Percentiles rank a stretch among this genome's conserved stretches.
phyloP scores from a whole-genome alignment of 2,329 filamentous ascomycete species.

The Penicillium sp. region DNA sequence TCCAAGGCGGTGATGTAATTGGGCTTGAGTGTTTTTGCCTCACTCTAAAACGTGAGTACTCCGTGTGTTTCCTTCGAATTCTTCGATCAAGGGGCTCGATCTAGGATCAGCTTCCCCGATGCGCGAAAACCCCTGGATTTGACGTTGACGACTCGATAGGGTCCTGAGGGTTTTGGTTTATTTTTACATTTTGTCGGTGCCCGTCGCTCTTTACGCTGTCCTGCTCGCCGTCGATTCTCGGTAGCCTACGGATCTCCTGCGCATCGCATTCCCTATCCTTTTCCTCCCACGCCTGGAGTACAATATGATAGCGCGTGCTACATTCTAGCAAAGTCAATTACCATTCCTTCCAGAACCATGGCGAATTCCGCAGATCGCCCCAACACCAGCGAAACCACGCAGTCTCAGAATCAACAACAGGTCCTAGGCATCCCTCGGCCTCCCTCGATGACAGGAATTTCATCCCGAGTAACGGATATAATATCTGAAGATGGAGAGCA shows the following conservation, averaged over 20 bases:
- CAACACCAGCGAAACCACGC: slow-evolving; percentile 41
- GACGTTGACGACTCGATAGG: slow-evolving; percentile 9
- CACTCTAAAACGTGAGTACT: slow-evolving; percentile 8
- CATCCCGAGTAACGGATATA: slow-evolving; percentile 65
- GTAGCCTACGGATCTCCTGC: neutral
- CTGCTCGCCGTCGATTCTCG: neutral
- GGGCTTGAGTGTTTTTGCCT: slow-evolving; percentile 5
- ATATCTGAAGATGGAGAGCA: slow-evolving; percentile 50
- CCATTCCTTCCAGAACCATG: slow-evolving; percentile 17
- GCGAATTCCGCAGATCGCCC: slow-evolving; percentile 20
- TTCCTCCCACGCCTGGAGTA: slow-evolving; percentile 1
- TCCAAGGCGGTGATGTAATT: slow-evolving; percentile 17
- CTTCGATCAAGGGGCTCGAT: slow-evolving; percentile 19
- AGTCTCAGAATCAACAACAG: slow-evolving; percentile 37
- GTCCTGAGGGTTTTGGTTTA: slow-evolving; percentile 4
- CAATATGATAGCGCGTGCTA: slow-evolving; percentile 22
- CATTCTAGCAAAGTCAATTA: slow-evolving; percentile 11
- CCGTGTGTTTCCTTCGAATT: slow-evolving; percentile 1
- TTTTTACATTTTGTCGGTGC: slow-evolving; percentile 3
- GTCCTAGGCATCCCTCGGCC: slow-evolving; percentile 50
- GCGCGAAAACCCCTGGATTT: neutral
- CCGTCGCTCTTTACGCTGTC: slow-evolving; percentile 12
- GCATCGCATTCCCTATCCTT: slow-evolving; percentile 4
- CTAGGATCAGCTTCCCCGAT: slow-evolving; percentile 4
- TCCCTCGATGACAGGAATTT: slow-evolving; percentile 49